Evolutionary conservation across 352 stramenopile genomes (phyloP), one percentile per base, ranked within the genome.

Genomic region (Thalassiosira livingstoniorum): DNA sequence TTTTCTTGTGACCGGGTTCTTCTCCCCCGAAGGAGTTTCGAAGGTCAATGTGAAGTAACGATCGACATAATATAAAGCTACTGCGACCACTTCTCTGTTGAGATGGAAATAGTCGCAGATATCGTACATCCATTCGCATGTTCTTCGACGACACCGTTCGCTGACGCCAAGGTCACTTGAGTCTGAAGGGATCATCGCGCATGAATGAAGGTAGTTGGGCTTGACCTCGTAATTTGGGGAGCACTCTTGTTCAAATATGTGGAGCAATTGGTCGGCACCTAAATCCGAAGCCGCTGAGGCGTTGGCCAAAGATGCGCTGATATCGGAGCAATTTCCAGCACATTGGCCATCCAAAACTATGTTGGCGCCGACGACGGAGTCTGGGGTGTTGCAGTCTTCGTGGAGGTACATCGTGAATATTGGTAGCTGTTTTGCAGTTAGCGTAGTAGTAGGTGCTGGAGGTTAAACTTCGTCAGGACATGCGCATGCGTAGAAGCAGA

Each of bases 61-160:
- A 78, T 86, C 79, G 1, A 86, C 67, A 55, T 86, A 86, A 55
- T 61, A 76, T 7, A 86, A 51, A n/a, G 72, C 72, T 25, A 86
- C 67, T 0, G 70, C 72, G 0, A 86, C 79, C 11, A 82, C 79
- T 23, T 86, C 66, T 25, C 79, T 25, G 10, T 78, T 61, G 0
- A 82, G 39, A 3, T 71, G 27, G 37, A 86, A 86, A 35, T 86
- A 71, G 71, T 82, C 79, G 45, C 65, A 79, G 25, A 82, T 78
- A 55, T 82, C 79, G 37, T 86, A 86, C 79, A 86, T 86, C 79
- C 79, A 86, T 55, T 82, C 72, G 37, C 66, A 82, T 18, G 72
- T 86, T 37, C 68, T 45, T 37, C 66, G 53, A 4, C 79, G 66
- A 39, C 79, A 86, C 29, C 51, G 23, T 54, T 86, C 78, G 13